phyloP scores from a whole-genome alignment of 371 early-diverging fungal genomes.

The Lichtheimia ornata region DNA sequence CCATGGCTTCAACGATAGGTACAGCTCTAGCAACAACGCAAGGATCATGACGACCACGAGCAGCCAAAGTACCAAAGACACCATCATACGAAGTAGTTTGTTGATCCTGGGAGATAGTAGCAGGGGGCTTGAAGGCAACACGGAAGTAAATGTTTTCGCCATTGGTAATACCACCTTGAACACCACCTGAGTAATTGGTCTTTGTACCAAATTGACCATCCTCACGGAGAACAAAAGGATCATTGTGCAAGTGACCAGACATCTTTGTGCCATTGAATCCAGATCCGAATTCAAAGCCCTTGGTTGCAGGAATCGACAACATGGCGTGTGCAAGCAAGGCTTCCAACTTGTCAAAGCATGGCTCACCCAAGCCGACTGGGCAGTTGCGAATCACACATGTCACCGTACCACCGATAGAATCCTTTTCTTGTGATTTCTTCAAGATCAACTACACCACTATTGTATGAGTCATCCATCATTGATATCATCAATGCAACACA shows the following conservation, averaged over 20 bases:
- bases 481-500: not conserved
- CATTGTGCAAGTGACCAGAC: conserved; percentile 91
- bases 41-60: conserved; percentile 96
- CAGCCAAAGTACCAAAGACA: conserved; percentile 77
- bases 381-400: conserved; percentile 95
- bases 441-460: conserved; percentile 57
- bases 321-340: conserved; percentile 98
- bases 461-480: not conserved
- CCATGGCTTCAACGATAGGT: conserved; percentile 98
- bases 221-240: conserved; percentile 73
- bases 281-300: conserved; percentile 96
- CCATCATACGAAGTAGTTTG: conserved; percentile 87
- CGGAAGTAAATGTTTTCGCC: conserved; percentile 96
- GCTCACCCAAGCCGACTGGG: conserved; percentile 96
- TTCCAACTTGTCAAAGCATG: conserved; percentile 97
- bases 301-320: conserved; percentile 97
- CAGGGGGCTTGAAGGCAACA: conserved; percentile 96
- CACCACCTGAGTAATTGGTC: conserved; percentile 95
- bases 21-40: conserved; percentile 96
- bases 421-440: conserved; percentile 74
- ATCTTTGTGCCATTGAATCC: conserved; percentile 90
- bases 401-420: conserved; percentile 96
- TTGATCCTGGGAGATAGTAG: conserved; percentile 93
- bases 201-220: conserved; percentile 74
- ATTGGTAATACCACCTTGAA: conserved; percentile 96